Evolutionary conservation across 441 rosid genomes (phyloP).

Genomic region (Cnidoscolus chayamansa): DNA sequence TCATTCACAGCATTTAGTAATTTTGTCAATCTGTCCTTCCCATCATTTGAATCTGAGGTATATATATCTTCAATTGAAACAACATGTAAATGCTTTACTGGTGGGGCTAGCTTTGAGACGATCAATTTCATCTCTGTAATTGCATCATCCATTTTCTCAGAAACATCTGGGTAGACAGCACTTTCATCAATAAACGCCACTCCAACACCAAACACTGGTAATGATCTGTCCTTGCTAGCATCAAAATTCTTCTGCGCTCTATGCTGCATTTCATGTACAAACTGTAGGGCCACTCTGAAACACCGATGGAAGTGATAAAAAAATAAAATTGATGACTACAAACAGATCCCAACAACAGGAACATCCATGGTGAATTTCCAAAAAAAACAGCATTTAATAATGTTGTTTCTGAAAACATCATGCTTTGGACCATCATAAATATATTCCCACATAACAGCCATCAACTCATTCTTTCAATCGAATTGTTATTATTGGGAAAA

Average conservation of each 20-base stretch:
- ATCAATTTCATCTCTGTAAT: conserved; percentile 45
- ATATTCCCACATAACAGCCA: not conserved
- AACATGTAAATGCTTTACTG: conserved; percentile 57
- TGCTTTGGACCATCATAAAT: not conserved
- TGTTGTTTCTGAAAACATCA: not conserved
- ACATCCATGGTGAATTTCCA: not conserved
- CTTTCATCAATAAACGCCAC: conserved; percentile 80
- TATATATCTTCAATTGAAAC: conserved; percentile 58
- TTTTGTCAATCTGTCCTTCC: conserved; percentile 43
- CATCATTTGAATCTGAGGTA: conserved; percentile 39
- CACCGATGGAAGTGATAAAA: not conserved
- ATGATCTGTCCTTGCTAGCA: conserved; percentile 74
- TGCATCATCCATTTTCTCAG: conserved; percentile 33
- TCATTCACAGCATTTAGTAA: conserved; percentile 52
- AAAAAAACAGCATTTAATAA: not conserved
- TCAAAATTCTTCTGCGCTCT: conserved; percentile 82
- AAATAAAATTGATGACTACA: not conserved
- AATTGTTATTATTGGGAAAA: no score
- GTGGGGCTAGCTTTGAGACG: conserved; percentile 53
- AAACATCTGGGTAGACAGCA: conserved; percentile 32
- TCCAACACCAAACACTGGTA: conserved; percentile 85
- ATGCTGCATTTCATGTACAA: conserved; percentile 78
- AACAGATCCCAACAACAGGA: not conserved
- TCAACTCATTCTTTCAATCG: not conserved
- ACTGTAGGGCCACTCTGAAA: conserved; percentile 76